Base-by-base conservation (phyloP, 2,329 filamentous ascomycete genomes). In the Penicillium occitanis region DNA sequence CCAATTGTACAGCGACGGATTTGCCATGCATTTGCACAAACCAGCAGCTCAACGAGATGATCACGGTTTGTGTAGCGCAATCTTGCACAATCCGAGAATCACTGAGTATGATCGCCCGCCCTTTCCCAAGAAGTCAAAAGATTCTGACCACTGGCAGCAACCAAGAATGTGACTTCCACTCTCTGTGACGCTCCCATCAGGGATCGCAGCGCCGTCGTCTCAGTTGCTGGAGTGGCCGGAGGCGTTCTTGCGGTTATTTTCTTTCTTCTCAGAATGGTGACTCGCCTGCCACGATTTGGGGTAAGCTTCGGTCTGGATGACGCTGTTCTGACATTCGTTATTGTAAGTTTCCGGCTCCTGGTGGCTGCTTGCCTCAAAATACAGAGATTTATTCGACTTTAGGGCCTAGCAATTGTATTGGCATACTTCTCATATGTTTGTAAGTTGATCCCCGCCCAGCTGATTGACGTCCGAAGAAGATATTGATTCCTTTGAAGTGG, bases 121-220 rank as follows among this genome's bases (percentile, higher is more conserved):
- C 35, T 37, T 37, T 11, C 17, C 14, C n/a, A 19, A 46, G 51
- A 46, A 46, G 51, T 17, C 30, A 13, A 46, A 44, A 19, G 13
- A 19, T 35, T 28, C 68, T 73, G 44, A 73, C 63, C 28, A n/a
- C 22, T 8, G 28, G 17, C 61, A 80, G 77, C 73, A 14, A 79
- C 78, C 4, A 80, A 82, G 69, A 82, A 82, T 67, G 71, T 76
- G 59, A 82, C 80, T 0, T 63, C 70, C 14, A 76, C 77, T 19
- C 70, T 73, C 42, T 83, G 81, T 63, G 71, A 74, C 35, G 76
- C 74, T 1, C 78, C 79, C 0, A 66, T 78, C 8, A 75, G 79
- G 17, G 74, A 81, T 67, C 73, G 72, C 53, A 75, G 72, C 6
- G 70, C 71, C 3, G 58, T 68, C 7, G 71, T 79, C 14, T 76